Evolutionary conservation across 139 green algal genomes (phyloP), one percentile per base, ranked within the genome.

Genomic region (Axilococcus clingmanii): DNA sequence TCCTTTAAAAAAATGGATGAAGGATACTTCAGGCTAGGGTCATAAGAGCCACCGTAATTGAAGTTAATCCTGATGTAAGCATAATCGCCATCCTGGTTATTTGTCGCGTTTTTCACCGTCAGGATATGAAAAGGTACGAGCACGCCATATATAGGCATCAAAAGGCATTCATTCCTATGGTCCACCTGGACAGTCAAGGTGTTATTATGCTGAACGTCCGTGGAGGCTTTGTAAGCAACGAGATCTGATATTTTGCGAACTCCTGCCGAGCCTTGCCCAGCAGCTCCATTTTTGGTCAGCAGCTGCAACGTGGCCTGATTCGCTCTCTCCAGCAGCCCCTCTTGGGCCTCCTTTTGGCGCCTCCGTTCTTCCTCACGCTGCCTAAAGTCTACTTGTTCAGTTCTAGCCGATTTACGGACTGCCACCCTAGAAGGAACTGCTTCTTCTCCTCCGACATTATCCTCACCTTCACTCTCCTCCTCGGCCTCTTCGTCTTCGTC

Each of bases 111-210:
- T 61, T 91, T 89, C 34, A 99, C 65, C 5, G 79, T 91, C 17
- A 86, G 82, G 64, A 98, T 90, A 76, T 99, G 93, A 63, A 99
- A 95, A 33, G 93, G 93, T 48, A 98, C 87, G 51, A 96, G 57
- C 40, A 93, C 59, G 33, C 93, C 93, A 59, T 95, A 95, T 53
- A 99, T 89, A 37, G 93, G 93, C 59, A 98, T 62, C 40, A 99
- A 68, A 19, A 99, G 75, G 3, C 77, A 68, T 69, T 98, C 88
- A 2, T 63, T 60, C 28, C 73, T 66, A 28, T 66, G 37, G 70
- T 98, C 91, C 14, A 79, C 70, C 67, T 84, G 77, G 27, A 95
- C 78, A 16, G 72, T 62, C 25, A 94, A 61, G 19, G 87, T 76
- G 5, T 58, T 52, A 1, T 37, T 51, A 3, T 53, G 29, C 1